phyloP scores from a whole-genome alignment of 345 rosid genomes.

The Hypericum perforatum region DNA sequence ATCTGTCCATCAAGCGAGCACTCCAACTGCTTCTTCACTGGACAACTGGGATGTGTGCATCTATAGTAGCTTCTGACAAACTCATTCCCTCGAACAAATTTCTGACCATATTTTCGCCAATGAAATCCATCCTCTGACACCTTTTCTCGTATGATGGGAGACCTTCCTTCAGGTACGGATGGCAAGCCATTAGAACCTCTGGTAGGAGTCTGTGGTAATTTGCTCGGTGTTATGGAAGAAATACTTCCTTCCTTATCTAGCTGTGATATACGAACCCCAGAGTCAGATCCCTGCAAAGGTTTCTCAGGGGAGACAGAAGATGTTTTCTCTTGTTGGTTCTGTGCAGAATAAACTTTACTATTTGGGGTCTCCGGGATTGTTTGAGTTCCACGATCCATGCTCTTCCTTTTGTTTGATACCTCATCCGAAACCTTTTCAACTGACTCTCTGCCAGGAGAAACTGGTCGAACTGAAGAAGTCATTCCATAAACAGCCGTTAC shows the following conservation, averaged over 20 bases:
- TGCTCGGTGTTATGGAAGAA: constrained; percentile 22
- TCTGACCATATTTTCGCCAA: constrained; percentile 96
- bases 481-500: not conserved
- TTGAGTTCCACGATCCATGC: constrained; percentile 14
- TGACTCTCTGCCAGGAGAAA: constrained; percentile 4
- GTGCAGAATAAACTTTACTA: constrained; percentile 11
- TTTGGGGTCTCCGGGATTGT: constrained; percentile 2
- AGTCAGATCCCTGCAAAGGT: constrained; percentile 14
- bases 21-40: constrained; percentile 82
- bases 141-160: constrained; percentile 57
- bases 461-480: constrained; percentile 28
- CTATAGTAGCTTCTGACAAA: constrained; percentile 70
- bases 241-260: constrained; percentile 32
- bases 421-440: constrained; percentile 29
- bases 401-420: constrained; percentile 18
- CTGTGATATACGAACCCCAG: constrained; percentile 15
- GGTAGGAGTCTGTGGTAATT: constrained; percentile 25
- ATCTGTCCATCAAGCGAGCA: constrained; percentile 56
- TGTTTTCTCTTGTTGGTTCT: constrained; percentile 21
- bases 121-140: constrained; percentile 72
- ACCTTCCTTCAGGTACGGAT: constrained; percentile 45
- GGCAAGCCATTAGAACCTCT: constrained; percentile 19
- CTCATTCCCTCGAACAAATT: constrained; percentile 84
- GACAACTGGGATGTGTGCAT: constrained; percentile 75
- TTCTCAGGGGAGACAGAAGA: constrained; percentile 20